Conservation (phyloP, 768 basidiomycete genomes). For the Macrolepiota dolichaula region DNA sequence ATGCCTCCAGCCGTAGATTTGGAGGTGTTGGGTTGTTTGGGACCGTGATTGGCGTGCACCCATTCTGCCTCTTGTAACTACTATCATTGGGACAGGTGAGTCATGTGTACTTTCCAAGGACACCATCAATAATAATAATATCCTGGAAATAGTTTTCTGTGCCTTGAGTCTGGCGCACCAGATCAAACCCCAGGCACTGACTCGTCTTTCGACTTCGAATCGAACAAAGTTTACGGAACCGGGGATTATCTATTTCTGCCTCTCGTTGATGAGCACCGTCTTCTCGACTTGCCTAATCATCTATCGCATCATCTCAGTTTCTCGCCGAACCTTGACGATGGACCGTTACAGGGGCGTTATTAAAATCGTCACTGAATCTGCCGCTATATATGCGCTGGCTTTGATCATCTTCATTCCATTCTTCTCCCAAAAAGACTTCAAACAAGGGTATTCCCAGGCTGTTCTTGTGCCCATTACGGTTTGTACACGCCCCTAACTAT, state of each 20-base stretch:
- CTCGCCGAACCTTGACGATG: background rate
- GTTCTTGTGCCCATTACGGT: slow-evolving; percentile 8
- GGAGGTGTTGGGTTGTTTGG: slow-evolving; percentile 9
- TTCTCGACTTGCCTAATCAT: slow-evolving; percentile 1
- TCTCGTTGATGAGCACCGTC: slow-evolving; percentile 1
- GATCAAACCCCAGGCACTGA: background rate
- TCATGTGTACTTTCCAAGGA: background rate
- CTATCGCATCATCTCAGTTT: background rate
- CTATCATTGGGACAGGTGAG: background rate
- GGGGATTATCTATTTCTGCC: slow-evolving; percentile 2
- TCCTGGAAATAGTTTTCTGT: background rate
- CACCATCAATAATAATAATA: background rate
- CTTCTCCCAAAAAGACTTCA: slow-evolving; percentile 1
- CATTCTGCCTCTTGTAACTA: background rate
- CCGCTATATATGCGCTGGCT: slow-evolving; percentile 6
- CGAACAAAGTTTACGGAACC: background rate
- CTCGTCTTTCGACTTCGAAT: background rate
- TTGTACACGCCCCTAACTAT: background rate
- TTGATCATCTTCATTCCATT: slow-evolving; percentile 6
- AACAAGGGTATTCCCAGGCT: slow-evolving; percentile 6
- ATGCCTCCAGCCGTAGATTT: background rate
- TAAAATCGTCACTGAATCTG: slow-evolving; percentile 4
- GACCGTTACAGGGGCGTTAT: slow-evolving; percentile 1
- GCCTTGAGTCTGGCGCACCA: slow-evolving; percentile 2
- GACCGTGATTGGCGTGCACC: background rate